Evolutionary conservation across 495 filamentous ascomycete species (phyloP), one percentile per base, ranked within the genome.

Genomic region (Cetradonia linearis): DNA sequence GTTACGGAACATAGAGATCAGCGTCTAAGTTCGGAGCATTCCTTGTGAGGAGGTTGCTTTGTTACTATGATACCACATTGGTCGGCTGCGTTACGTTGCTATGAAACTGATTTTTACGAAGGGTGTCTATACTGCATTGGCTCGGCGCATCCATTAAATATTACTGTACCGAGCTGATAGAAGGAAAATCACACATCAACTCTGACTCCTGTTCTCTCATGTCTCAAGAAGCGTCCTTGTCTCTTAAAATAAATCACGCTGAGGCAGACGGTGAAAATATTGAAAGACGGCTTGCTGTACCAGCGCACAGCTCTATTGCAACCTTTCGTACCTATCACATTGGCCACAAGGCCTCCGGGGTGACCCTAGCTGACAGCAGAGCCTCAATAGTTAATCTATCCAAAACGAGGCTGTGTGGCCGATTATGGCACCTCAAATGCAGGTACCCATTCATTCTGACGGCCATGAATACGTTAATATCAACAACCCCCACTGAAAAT

Each of bases 51-150:
- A 33, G 44, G 23, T 16, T 50, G 28, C 28, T 59, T n/a, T 40
- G 47, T 46, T 60, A 55, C 38, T n/a, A 61, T 55, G 59, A 61
- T 61, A 61, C 59, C 59, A 59, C 44, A 52, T 18, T 42, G 20
- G 16, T 60, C 55, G 52, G 34, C 36, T 55, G 23, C 23, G 34
- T 53, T 44, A 61, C 49, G 50, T 38, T 18, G 31, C 10, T 44
- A 46, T 5, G 33, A 40, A 37, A 27, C 10, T 27, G n/a, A 31
- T 38, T 34, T 11, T 11, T 28, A 2, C 33, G 28, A 27, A 59
- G 57, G 34, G 18, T 59, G 30, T 37, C 36, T 36, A 27, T 30
- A 40, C 36, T 50, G 57, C 57, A 60, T 60, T 40, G 49, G 20
- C 27, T n/a, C 18, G 58, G 58, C 49, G 58, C 58, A 36, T 33